Conservation (phyloP, 2,329 filamentous ascomycete genomes). For the Penicillium nordicum region DNA sequence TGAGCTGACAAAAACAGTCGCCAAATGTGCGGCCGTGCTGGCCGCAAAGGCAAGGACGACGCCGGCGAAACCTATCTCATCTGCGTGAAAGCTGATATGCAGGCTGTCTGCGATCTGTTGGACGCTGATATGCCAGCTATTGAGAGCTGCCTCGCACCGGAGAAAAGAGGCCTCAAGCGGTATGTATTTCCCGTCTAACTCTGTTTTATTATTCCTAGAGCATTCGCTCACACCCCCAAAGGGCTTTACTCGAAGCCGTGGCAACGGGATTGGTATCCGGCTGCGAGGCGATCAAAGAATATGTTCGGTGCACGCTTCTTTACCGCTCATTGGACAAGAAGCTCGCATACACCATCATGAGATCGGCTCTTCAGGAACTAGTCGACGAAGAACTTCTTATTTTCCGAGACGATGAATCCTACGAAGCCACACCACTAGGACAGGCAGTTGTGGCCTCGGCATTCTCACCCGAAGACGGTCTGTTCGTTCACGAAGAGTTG, state of each 20-base stretch:
- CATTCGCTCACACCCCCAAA: conserved; percentile 29
- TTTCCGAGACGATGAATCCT: conserved; percentile 50
- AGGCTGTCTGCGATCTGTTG: conserved; percentile 67
- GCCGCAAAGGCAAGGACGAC: conserved; percentile 74
- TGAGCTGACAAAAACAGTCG: conserved; percentile 44
- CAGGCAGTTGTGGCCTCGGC: conserved; percentile 69
- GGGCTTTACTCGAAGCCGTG: conserved; percentile 69
- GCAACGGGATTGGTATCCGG: conserved; percentile 66
- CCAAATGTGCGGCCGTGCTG: conserved; percentile 76
- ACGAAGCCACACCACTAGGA: conserved; percentile 62
- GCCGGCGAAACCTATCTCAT: conserved; percentile 75
- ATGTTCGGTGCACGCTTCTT: conserved; percentile 65
- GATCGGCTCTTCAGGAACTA: conserved; percentile 59
- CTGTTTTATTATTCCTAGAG: neutral
- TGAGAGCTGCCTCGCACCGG: conserved; percentile 64
- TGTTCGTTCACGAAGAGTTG: conserved; percentile 69
- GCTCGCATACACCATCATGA: conserved; percentile 53
- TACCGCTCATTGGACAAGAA: conserved; percentile 54
- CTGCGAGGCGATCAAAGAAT: conserved; percentile 62
- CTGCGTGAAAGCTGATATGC: conserved; percentile 65
- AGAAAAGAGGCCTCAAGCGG: conserved; percentile 66
- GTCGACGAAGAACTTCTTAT: conserved; percentile 55
- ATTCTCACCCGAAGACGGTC: conserved; percentile 69
- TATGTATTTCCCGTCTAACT: conserved; percentile 26
- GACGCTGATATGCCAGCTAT: conserved; percentile 69